Base-by-base conservation (phyloP, 176 grass and related monocot species). In the Bromus sterilis region DNA sequence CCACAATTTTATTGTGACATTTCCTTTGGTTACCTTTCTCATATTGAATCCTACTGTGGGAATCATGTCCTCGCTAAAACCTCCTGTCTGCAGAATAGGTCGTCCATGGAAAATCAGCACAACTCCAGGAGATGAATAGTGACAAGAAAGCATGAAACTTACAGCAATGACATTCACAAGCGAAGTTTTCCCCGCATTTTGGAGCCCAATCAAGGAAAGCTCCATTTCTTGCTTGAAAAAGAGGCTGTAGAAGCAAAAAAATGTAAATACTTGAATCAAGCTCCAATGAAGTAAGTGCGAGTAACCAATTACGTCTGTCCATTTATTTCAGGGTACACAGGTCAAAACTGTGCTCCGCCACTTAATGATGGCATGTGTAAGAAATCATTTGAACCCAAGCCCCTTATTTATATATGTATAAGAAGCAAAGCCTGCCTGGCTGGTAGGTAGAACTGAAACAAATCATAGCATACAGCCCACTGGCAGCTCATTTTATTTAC, bases 151-250 rank as follows among this genome's bases (percentile, higher is more conserved):
- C 34, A 61, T 57, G 42, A 66, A 57, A 83, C 95, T 71, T 93
- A 99, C 96, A 74, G 96, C 96, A 82, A 99, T 88, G 57, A 93
- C 91, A 62, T 93, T 99, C 53, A 99, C 96, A 78, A 99, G 91
- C 18, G 96, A 99, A 21, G 96, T 99, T 83, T 95, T 99, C 72
- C 96, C 96, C 23, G 96, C 96, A 95, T 99, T 99, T 82, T 99
- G 96, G 78, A 99, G 96, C 34, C 96, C 96, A 65, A 99, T 99
- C 78, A 99, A 84, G 80, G 96, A 99, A 59, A 99, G 93, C 74
- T 99, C 96, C 96, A 99, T 99, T 81, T 99, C 96, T 91, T 99
- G 96, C 93, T 99, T 99, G 82, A 99, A 99, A 61, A 99, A 99
- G 61, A 99, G 87, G 82, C 96, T 99, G 89, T 40, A 78, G 11